Conservation (phyloP, 2,329 filamentous ascomycete species). For the Aspergillus nomiae region DNA sequence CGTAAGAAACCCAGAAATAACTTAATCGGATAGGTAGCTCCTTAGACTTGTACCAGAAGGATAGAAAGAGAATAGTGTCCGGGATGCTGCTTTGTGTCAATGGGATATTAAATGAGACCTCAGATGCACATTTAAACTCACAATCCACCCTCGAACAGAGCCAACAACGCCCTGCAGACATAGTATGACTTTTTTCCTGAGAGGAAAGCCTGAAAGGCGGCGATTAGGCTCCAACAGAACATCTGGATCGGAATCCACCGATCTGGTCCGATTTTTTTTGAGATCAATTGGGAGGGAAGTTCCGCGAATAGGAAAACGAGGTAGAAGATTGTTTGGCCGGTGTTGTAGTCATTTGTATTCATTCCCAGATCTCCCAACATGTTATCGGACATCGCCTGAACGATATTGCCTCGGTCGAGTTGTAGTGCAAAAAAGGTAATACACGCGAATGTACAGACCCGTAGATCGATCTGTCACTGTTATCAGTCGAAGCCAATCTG, state of each 20-base stretch:
- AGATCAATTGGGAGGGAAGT: constrained; percentile 63
- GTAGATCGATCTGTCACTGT: constrained; percentile 42
- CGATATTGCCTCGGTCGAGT: constrained; percentile 64
- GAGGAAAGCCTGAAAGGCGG: constrained; percentile 54
- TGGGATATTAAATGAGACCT: constrained; percentile 27
- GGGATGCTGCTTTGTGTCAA: constrained; percentile 36
- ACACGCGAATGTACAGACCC: constrained; percentile 49
- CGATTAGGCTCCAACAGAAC: constrained; percentile 58
- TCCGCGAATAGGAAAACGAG: constrained; percentile 50
- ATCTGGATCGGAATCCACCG: constrained; percentile 64
- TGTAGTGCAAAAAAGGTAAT: constrained; percentile 67
- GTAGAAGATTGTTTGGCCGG: constrained; percentile 44
- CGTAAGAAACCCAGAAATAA: constrained; percentile 70
- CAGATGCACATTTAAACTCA: constrained; percentile 53
- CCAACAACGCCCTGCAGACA: constrained; percentile 49
- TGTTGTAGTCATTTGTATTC: constrained; percentile 52
- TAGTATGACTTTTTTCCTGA: constrained; percentile 48
- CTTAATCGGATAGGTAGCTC: constrained; percentile 69
- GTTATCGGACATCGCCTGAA: constrained; percentile 63
- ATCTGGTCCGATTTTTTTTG: constrained; percentile 61
- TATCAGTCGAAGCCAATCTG: background rate
- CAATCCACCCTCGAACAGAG: constrained; percentile 57
- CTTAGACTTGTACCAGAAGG: constrained; percentile 73
- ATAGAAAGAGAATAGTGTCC: constrained; percentile 59
- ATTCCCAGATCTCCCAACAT: constrained; percentile 54